phyloP scores from a whole-genome alignment of 306 rosid genomes.

The Pyrus pyrifolia region DNA sequence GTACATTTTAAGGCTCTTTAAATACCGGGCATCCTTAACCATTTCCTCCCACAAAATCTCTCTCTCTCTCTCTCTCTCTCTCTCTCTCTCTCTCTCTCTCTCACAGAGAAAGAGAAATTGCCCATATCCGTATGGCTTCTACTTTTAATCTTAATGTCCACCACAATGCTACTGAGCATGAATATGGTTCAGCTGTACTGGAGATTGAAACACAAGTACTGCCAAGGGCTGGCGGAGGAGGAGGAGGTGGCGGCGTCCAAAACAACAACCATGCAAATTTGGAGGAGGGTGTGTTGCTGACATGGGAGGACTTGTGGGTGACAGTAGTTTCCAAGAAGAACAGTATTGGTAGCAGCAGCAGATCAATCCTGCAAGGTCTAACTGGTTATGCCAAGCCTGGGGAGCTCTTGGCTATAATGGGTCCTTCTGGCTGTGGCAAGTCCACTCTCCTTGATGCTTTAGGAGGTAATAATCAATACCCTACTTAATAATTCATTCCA shows the following conservation, averaged over 20 bases:
- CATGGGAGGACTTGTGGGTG: conserved; percentile 56
- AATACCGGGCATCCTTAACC: background rate
- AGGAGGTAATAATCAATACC: conserved; percentile 31
- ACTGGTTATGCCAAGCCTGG: conserved; percentile 56
- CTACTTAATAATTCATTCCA: background rate
- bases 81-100: too few relatives aligned
- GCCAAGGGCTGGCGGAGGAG: background rate
- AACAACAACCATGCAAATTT: background rate
- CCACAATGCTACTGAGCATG: background rate
- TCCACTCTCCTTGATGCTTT: conserved; percentile 71
- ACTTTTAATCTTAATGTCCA: background rate
- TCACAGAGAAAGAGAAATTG: background rate
- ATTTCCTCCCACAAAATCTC: background rate
- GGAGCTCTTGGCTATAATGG: conserved; percentile 58
- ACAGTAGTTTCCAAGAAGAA: conserved; percentile 5
- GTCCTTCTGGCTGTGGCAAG: conserved; percentile 82
- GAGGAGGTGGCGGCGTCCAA: background rate
- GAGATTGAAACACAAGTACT: background rate
- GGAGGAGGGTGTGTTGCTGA: conserved; percentile 28
- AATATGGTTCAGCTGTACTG: background rate
- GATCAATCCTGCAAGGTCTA: conserved; percentile 42
- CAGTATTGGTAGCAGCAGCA: conserved; percentile 16
- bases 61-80: background rate
- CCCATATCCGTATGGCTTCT: background rate
- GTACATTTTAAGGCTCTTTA: background rate